These are phyloP conservation scores for Spongospora subterranea DNA, from an alignment of 208 protist genomes.

Conservation along the genomic window DNA sequence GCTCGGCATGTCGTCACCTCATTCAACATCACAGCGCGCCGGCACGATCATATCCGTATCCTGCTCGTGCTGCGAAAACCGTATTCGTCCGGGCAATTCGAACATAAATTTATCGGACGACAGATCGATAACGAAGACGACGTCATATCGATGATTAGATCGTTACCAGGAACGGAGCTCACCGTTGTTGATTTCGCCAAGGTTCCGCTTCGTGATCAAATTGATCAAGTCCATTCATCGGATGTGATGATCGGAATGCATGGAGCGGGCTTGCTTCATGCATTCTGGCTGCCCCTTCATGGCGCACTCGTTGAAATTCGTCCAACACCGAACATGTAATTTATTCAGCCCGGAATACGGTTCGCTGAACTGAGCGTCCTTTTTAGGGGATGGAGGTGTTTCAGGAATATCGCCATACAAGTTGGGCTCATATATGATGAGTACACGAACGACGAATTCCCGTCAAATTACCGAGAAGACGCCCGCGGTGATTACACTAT, in stretches of 20 bases:
- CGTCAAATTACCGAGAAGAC: conserved; percentile 22
- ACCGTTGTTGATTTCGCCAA: conserved; percentile 13
- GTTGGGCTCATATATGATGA: neutral
- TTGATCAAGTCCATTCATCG: neutral
- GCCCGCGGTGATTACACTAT: neutral
- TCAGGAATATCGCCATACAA: conserved; percentile 11
- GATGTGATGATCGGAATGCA: conserved; percentile 46
- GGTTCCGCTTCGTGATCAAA: neutral
- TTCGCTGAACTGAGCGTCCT: neutral
- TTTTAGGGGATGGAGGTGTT: conserved; percentile 14
- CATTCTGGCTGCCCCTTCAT: neutral
- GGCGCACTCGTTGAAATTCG: neutral
- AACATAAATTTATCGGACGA: neutral
- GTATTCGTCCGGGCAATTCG: neutral
- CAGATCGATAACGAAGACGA: conserved; percentile 42
- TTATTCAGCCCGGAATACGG: neutral
- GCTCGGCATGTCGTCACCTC: neutral
- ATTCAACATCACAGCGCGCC: neutral
- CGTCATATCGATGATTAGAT: neutral
- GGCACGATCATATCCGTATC: neutral
- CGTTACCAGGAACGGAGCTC: neutral
- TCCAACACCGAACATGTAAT: neutral
- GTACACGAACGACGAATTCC: neutral
- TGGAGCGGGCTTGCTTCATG: conserved; percentile 32
- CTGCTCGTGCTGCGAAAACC: neutral